Conservation (phyloP, 2,329 filamentous ascomycete species). For the Colletotrichum sp. region DNA sequence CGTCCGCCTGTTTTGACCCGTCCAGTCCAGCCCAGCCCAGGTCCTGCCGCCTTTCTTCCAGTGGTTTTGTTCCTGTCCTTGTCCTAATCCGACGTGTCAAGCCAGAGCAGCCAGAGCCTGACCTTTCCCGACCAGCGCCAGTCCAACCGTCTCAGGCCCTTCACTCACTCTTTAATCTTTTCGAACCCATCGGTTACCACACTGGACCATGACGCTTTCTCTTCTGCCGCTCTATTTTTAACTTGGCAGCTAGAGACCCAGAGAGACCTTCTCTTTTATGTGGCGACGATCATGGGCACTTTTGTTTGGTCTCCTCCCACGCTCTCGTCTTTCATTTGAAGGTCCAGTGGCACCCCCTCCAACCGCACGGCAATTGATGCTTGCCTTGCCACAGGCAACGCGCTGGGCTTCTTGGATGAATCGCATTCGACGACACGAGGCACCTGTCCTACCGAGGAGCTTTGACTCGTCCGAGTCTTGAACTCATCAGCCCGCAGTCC, state of each 20-base stretch:
- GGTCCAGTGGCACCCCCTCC: conserved; percentile 24
- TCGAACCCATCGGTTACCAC: conserved; percentile 11
- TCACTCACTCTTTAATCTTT: conserved; percentile 21
- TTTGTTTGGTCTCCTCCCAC: conserved; percentile 35
- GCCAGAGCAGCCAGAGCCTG: not conserved
- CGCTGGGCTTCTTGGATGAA: conserved; percentile 22
- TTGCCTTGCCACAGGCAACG: conserved; percentile 34
- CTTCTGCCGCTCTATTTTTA: conserved; percentile 24
- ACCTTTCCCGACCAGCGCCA: conserved; percentile 6
- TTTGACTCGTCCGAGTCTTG: conserved; percentile 43
- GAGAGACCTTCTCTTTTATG: conserved; percentile 26
- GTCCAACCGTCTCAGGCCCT: not conserved
- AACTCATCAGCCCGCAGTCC: conserved; percentile 38
- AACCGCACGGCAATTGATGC: conserved; percentile 22
- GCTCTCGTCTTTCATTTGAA: conserved; percentile 36
- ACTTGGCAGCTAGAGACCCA: conserved; percentile 11
- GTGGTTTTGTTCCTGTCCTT: conserved; percentile 2
- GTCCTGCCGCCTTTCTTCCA: not conserved
- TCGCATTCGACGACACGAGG: conserved; percentile 22
- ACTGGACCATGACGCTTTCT: conserved; percentile 23
- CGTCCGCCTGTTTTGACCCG: not conserved
- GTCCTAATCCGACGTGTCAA: not conserved
- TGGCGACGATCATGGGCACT: conserved; percentile 41
- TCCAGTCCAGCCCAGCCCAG: not conserved
- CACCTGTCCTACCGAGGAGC: conserved; percentile 39